Evolutionary conservation across 1,284 basidiomycete species (phyloP), one percentile per base, ranked within the genome.

Genomic region (Cronartium quercuum): DNA sequence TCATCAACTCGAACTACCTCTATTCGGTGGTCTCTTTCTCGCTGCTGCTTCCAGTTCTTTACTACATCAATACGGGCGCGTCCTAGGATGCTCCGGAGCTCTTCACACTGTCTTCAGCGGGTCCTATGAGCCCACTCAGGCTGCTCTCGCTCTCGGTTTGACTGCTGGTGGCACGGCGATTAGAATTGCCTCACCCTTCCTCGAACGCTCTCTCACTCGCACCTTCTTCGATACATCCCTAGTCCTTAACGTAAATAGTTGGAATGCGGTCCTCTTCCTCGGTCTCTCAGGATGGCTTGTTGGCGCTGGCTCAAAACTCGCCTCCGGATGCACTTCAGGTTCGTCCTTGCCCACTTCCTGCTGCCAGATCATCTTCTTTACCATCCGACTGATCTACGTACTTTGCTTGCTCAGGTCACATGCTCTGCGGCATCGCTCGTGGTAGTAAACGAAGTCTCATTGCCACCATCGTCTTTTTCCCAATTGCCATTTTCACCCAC

Each of bases 301-400:
- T 18, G 68, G 68, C 34, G 18, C 24, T 12, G 68, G 68, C 24
- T 40, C 68, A 21, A n/a, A 38, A 9, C 38, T 69, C 13, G 68
- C 35, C 38, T 60, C 68, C 10, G 68, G 68, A 10, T 69, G 68
- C 29, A 69, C 68, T 15, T 69, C 68, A 13, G 68, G 68, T 69
- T 13, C 29, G 58, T 44, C 29, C 29, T 29, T 29, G 29, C 2
- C 29, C 29, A 29, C 29, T 29, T 42, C 10, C 42, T n/a, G 21
- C 7, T 60, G 35, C 12, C 9, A 44, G 51, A 57, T 40, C 58
- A 51, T 1, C 9, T 47, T 47, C 24, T n/a, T 7, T 29, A 10
- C 29, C 15, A 41, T 41, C 24, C 21, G 2, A 21, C 29, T 18
- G 40, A 6, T 5, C 21, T 61, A 37, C 6, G 51, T 41, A 9